A percentile compares a stretch with the other conserved stretches of the same genome.
These are phyloP conservation scores for Phaseolus coccineus DNA, from an alignment of 331 rosid species.

Conservation along the genomic window DNA sequence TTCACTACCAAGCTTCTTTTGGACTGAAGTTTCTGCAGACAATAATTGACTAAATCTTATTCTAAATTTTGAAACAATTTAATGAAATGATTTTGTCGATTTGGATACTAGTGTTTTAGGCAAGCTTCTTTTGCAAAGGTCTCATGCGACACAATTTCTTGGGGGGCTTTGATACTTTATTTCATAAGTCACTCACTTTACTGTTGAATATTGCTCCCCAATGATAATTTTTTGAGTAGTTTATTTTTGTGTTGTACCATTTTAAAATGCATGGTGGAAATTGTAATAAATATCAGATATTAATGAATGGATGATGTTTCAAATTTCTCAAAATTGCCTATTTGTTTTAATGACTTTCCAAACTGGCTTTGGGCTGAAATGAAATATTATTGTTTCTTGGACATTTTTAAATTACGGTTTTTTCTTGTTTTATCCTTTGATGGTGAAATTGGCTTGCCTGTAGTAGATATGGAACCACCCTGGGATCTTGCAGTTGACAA, in stretches of 20 bases:
- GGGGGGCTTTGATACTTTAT: neutral
- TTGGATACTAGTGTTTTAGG: neutral
- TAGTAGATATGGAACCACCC: conserved; percentile 99
- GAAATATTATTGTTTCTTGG: conserved; percentile 28
- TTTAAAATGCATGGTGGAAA: neutral
- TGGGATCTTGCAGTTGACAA: conserved; percentile 92
- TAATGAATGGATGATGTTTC: neutral
- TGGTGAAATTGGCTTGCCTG: conserved; percentile 45
- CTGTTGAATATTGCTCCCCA: neutral
- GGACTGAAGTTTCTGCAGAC: neutral
- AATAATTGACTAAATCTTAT: neutral
- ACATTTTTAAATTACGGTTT: conserved; percentile 24
- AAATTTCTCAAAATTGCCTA: conserved; percentile 9
- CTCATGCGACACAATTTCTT: neutral
- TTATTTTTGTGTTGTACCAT: neutral
- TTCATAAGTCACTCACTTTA: neutral
- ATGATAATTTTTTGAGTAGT: conserved; percentile 2
- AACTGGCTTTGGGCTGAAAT: conserved; percentile 27
- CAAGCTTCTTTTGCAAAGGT: no score
- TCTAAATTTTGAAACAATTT: neutral
- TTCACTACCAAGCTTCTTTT: neutral
- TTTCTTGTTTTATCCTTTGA: conserved; percentile 29
- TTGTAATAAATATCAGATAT: neutral
- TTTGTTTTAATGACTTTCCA: conserved; percentile 16
- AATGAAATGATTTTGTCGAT: neutral